These are phyloP conservation scores for Geotrichum bryndzae DNA, from an alignment of 1,139 yeast species.

Conservation along the genomic window DNA sequence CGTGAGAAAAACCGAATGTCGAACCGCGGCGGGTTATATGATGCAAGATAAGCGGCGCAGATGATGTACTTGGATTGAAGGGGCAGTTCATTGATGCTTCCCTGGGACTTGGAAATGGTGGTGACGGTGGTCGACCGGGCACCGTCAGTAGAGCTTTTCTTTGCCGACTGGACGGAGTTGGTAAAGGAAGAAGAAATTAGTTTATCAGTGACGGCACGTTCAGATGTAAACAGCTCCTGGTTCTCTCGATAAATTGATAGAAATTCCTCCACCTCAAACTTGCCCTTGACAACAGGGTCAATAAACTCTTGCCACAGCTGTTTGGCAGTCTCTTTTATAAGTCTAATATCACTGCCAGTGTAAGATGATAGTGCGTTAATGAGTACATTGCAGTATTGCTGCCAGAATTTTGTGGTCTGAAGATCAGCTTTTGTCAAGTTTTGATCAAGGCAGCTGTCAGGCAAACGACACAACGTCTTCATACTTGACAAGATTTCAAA, in stretches of 20 bases:
- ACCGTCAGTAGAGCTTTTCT: background rate
- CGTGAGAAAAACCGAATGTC: slow-evolving; percentile 59
- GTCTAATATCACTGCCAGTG: slow-evolving; percentile 48
- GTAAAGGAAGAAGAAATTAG: slow-evolving; percentile 19
- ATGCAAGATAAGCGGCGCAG: slow-evolving; percentile 66
- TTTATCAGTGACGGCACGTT: slow-evolving; percentile 36
- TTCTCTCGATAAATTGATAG: slow-evolving; percentile 45
- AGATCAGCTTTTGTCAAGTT: background rate
- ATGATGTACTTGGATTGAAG: slow-evolving; percentile 53
- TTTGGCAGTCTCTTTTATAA: slow-evolving; percentile 41
- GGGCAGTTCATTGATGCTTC: slow-evolving; percentile 38
- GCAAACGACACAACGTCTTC: slow-evolving; percentile 12
- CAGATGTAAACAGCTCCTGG: slow-evolving; percentile 40
- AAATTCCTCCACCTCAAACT: slow-evolving; percentile 38
- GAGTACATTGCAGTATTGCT: slow-evolving; percentile 32
- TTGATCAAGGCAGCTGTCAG: slow-evolving; percentile 7
- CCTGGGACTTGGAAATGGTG: background rate
- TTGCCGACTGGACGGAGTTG: background rate
- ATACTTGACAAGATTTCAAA: slow-evolving; percentile 33
- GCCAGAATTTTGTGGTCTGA: slow-evolving; percentile 20
- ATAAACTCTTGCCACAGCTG: slow-evolving; percentile 51
- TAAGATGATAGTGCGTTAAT: slow-evolving; percentile 49
- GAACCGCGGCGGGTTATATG: slow-evolving; percentile 53
- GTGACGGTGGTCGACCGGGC: background rate
- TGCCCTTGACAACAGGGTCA: slow-evolving; percentile 39